phyloP scores from a whole-genome alignment of 495 filamentous ascomycete species.

The Immersiella caudata region DNA sequence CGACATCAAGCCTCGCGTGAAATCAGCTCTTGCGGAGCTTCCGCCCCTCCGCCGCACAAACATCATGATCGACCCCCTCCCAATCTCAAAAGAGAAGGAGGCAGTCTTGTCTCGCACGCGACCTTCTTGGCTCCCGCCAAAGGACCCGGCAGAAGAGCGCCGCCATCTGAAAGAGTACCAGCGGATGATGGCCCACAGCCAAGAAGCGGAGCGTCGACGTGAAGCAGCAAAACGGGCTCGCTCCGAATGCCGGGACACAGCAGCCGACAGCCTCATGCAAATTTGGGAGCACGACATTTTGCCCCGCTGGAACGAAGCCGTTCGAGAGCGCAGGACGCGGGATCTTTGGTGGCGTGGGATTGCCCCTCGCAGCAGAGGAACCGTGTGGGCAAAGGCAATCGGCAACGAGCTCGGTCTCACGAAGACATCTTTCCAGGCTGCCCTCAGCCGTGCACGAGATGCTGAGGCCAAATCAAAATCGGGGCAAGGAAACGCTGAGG shows the following conservation, averaged over 20 bases:
- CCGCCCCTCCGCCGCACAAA: slow-evolving; percentile 85
- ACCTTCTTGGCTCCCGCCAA: slow-evolving; percentile 94
- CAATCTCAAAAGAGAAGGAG: slow-evolving; percentile 95
- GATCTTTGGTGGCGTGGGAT: slow-evolving; percentile 96
- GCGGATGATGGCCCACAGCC: slow-evolving; percentile 83
- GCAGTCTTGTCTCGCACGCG: slow-evolving; percentile 86
- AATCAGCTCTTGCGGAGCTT: slow-evolving; percentile 63
- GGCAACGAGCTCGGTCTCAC: slow-evolving; percentile 85
- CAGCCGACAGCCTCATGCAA: slow-evolving; percentile 70
- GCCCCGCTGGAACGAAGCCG: slow-evolving; percentile 79
- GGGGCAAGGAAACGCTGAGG: slow-evolving; percentile 45
- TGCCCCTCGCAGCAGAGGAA: slow-evolving; percentile 74
- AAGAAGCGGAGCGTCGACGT: slow-evolving; percentile 65
- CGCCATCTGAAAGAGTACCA: slow-evolving; percentile 90
- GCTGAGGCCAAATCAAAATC: slow-evolving; percentile 57
- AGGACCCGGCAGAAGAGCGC: slow-evolving; percentile 89
- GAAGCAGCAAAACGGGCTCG: slow-evolving; percentile 53
- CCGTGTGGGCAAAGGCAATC: slow-evolving; percentile 83
- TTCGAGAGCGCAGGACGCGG: slow-evolving; percentile 73
- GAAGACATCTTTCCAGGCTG: slow-evolving; percentile 74
- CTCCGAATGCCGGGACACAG: slow-evolving; percentile 52
- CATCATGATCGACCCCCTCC: slow-evolving; percentile 94
- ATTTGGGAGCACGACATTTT: slow-evolving; percentile 90
- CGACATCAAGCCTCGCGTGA: slow-evolving; percentile 60
- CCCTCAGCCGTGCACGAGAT: slow-evolving; percentile 72